Evolutionary conservation across 2,329 filamentous ascomycete genomes (phyloP).

Genomic region (Orbilia blumenaviensis): DNA sequence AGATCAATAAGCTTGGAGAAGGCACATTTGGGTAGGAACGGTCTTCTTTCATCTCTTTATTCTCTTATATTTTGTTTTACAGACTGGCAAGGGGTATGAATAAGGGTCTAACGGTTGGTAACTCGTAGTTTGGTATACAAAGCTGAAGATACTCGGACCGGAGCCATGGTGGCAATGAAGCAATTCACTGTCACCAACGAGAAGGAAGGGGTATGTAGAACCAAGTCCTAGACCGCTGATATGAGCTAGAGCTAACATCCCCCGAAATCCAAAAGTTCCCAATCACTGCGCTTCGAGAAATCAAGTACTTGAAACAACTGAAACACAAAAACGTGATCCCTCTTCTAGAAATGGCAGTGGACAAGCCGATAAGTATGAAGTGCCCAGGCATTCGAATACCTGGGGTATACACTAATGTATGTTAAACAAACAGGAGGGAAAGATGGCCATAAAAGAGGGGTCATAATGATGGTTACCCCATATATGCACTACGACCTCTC

Average conservation of each 20-base stretch:
- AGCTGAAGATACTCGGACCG: constrained; percentile 63
- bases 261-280: constrained; percentile 76
- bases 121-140: constrained; percentile 35
- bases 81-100: background rate
- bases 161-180: constrained; percentile 84
- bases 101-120: constrained; percentile 15
- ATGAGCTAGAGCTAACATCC: constrained; percentile 41
- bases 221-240: background rate
- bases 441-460: constrained; percentile 72
- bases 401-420: background rate
- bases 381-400: background rate
- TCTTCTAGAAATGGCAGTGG: constrained; percentile 95
- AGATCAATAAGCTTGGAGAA: constrained; percentile 85
- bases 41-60: no score
- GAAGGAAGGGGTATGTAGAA: constrained; percentile 82
- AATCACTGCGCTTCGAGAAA: constrained; percentile 96
- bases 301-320: constrained; percentile 96
- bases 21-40: constrained; percentile 83
- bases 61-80: no score
- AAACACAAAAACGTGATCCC: constrained; percentile 87
- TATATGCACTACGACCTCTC: constrained; percentile 99
- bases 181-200: constrained; percentile 99
- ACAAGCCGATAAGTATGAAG: constrained; percentile 66
- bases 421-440: constrained; percentile 66
- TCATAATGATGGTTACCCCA: constrained; percentile 96